phyloP scores from a whole-genome alignment of 192 early-diverging fungal genomes.

The Podila minutissima region DNA sequence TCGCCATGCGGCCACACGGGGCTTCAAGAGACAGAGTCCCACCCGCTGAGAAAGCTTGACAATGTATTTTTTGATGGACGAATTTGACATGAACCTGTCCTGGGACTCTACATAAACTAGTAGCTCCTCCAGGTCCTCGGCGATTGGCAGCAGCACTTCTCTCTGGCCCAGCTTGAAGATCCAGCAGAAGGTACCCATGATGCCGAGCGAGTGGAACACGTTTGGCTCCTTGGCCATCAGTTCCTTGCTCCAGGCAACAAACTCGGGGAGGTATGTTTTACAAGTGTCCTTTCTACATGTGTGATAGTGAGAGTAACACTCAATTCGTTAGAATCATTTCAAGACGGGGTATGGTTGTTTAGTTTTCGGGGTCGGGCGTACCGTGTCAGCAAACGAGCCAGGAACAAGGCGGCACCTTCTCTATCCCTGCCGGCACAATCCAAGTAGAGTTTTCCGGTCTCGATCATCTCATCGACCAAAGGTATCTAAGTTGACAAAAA shows the following conservation, averaged over 20 bases:
- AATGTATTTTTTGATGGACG: constrained; percentile 81
- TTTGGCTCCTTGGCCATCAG: constrained; percentile 20
- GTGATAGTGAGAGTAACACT: too few species aligned
- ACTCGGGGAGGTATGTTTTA: constrained; percentile 64
- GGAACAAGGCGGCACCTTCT: constrained; percentile 84
- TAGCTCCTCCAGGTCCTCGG: constrained; percentile 55
- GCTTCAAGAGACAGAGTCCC: constrained; percentile 81
- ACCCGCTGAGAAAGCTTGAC: constrained; percentile 88
- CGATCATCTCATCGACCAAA: constrained; percentile 77
- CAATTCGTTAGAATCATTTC: neutral
- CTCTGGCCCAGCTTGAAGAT: constrained; percentile 78
- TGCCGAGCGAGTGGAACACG: constrained; percentile 59
- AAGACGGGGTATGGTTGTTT: neutral
- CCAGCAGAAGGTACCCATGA: constrained; percentile 70
- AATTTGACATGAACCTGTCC: constrained; percentile 70
- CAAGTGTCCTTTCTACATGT: constrained; percentile 71
- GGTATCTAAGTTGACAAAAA: constrained; percentile 40
- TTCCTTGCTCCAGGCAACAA: constrained; percentile 75
- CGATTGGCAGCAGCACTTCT: constrained; percentile 64
- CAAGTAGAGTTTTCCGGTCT: constrained; percentile 73
- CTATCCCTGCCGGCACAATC: constrained; percentile 84
- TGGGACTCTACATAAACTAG: constrained; percentile 55
- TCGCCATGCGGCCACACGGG: constrained; percentile 73
- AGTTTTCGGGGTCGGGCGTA: constrained; percentile 15
- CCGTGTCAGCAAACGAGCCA: constrained; percentile 85